phyloP scores from a whole-genome alignment of 129 eudicot species.

The Pittosporum tobira region DNA sequence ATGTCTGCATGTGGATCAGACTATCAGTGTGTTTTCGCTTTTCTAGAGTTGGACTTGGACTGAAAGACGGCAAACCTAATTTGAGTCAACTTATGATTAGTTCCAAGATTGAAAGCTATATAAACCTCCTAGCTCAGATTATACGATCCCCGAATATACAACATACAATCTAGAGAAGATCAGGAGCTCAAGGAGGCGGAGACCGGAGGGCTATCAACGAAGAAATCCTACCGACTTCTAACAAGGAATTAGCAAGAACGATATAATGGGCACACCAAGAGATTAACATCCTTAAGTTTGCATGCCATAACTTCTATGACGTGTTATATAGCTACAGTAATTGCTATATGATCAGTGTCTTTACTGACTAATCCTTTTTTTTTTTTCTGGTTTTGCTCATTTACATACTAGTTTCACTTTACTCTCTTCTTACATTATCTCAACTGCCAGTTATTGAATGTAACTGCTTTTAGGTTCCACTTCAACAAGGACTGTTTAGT shows the following conservation, averaged over 20 bases:
- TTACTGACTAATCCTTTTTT: neutral
- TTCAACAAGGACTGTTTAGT: slow-evolving; percentile 69
- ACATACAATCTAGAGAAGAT: too few species aligned
- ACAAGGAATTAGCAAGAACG: too few species aligned
- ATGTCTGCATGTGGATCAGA: neutral
- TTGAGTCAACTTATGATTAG: too few species aligned
- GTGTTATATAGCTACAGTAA: neutral
- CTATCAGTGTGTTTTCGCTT: neutral
- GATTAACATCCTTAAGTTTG: neutral
- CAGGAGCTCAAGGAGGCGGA: too few species aligned
- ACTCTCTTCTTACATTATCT: neutral
- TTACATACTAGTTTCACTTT: neutral
- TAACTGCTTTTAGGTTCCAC: slow-evolving; percentile 49
- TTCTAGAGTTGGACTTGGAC: neutral
- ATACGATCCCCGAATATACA: too few species aligned
- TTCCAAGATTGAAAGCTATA: too few species aligned
- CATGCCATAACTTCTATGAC: neutral
- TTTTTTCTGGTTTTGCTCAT: neutral
- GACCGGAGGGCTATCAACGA: too few species aligned
- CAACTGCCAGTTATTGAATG: slow-evolving; percentile 3
- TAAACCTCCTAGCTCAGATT: too few species aligned
- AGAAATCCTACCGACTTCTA: too few species aligned
- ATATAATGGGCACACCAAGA: neutral
- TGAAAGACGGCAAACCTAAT: too few species aligned
- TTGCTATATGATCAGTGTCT: neutral